These are phyloP conservation scores for Xylariaceae sp. DNA, from an alignment of 2,329 filamentous ascomycete genomes.

Conservation along the genomic window DNA sequence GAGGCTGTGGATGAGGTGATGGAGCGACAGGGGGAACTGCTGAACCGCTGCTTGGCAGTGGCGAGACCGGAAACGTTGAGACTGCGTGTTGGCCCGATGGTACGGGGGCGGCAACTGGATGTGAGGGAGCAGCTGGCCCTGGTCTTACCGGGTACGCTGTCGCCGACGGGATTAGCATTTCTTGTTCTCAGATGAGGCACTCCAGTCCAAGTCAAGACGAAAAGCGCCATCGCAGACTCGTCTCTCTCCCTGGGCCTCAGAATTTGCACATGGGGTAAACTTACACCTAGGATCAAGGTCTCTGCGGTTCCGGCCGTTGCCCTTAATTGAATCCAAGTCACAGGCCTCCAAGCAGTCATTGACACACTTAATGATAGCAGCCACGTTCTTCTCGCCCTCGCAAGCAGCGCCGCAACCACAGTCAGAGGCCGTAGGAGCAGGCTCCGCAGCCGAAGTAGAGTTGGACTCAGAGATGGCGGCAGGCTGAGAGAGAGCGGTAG, in stretches of 20 bases:
- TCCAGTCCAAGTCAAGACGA: too few species aligned
- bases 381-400: slow-evolving; percentile 8
- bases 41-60: neutral
- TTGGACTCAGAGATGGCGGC: neutral
- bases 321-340: neutral
- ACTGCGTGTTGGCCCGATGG: neutral
- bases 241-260: too few species aligned
- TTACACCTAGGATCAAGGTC: neutral
- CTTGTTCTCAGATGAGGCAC: neutral
- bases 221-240: too few species aligned
- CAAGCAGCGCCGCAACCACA: slow-evolving; percentile 22
- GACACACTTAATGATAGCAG: slow-evolving; percentile 1
- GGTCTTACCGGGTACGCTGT: neutral
- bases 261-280: neutral
- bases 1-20: neutral
- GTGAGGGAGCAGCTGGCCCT: neutral
- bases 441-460: neutral
- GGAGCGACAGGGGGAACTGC: neutral
- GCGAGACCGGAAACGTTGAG: neutral
- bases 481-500: neutral
- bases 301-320: neutral
- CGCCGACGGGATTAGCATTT: neutral
- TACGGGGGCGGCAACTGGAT: neutral
- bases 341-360: neutral
- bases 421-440: neutral